Conservation (phyloP, 352 stramenopile species). For the Pythium rishiriense region DNA sequence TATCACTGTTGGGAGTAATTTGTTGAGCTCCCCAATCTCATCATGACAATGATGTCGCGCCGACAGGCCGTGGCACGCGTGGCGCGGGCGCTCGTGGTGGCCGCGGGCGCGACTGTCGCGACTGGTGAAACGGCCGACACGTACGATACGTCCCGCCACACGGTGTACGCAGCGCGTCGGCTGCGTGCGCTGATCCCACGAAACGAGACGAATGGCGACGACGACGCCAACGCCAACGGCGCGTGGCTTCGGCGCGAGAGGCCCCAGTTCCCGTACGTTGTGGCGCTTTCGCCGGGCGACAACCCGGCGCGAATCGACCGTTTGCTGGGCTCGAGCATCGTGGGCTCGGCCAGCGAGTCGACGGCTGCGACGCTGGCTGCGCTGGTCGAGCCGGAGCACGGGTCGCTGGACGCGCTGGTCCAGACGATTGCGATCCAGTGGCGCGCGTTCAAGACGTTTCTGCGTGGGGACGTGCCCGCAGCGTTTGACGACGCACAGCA, state of each 20-base stretch:
- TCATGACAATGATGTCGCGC: neutral
- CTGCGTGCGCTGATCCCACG: slow-evolving; percentile 25
- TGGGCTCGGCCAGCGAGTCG: slow-evolving; percentile 39
- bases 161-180: slow-evolving; percentile 39
- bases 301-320: slow-evolving; percentile 26
- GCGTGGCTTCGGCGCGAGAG: slow-evolving; percentile 49
- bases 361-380: slow-evolving; percentile 36
- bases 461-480: slow-evolving; percentile 46
- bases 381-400: slow-evolving; percentile 30
- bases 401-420: slow-evolving; percentile 24
- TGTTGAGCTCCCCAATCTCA: no score
- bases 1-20: no score
- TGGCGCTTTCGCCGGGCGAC: slow-evolving; percentile 60
- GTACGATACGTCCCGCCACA: slow-evolving; percentile 40
- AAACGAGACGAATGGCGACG: neutral
- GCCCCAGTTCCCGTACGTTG: slow-evolving; percentile 67
- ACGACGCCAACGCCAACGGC: neutral
- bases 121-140: slow-evolving; percentile 42
- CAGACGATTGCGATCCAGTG: slow-evolving; percentile 40
- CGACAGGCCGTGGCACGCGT: neutral
- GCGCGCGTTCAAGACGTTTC: slow-evolving; percentile 35
- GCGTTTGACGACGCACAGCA: slow-evolving; percentile 31
- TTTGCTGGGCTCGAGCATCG: slow-evolving; percentile 7
- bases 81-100: slow-evolving; percentile 26
- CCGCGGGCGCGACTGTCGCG: slow-evolving; percentile 28